Base-by-base conservation (phyloP, 768 basidiomycete genomes). In the Tricholoma matsutake region DNA sequence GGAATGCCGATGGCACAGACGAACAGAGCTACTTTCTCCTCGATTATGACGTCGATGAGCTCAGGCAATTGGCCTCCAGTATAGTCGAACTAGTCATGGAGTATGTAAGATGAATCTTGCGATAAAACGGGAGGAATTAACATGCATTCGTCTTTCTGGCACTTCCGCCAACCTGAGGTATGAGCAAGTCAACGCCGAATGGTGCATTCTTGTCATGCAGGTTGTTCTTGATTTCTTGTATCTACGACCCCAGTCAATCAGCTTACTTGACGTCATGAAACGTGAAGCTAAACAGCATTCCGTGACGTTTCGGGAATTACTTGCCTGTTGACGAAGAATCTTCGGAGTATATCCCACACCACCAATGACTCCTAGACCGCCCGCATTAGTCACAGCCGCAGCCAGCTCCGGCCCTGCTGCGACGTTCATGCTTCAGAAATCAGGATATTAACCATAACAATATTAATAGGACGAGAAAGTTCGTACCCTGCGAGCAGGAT, bases 1-100 rank as follows among this genome's bases (percentile, higher is more conserved):
- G 95, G 95, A 4, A 96, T 86, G 65, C 94, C 94, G 47, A 95
- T 83, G 31, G 94, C 94, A 64, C 88, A 97, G 59, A 98, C 95
- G 72, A 98, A 98, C 10, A 98, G 85, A 28, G 83, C 76, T 0
- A 92, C 77, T 70, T 91, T 92, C 76, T 96, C 94, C 60, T 96
- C 91, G 69, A 96, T 93, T 71, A 98, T 95, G 34, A 96, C 90
- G 64, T 94, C 84, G 59, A 97, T 84, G 31, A 97, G 83, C 25
- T 92, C 90, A 18, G 86, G 79, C 8, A 97, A 83, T 65, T 92
- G 82, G 14, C 95, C 95, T 61, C 91, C 88, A 52, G 94, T 95
- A 75, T 97, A 96, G 72, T 96, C 92, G 60, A 84, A 86, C 91
- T 92, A 63, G 22, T 58, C 41, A 45, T 14, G 28, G 45, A 29